Conservation (phyloP, 257 asterid species). For the Solanum virginianum region DNA sequence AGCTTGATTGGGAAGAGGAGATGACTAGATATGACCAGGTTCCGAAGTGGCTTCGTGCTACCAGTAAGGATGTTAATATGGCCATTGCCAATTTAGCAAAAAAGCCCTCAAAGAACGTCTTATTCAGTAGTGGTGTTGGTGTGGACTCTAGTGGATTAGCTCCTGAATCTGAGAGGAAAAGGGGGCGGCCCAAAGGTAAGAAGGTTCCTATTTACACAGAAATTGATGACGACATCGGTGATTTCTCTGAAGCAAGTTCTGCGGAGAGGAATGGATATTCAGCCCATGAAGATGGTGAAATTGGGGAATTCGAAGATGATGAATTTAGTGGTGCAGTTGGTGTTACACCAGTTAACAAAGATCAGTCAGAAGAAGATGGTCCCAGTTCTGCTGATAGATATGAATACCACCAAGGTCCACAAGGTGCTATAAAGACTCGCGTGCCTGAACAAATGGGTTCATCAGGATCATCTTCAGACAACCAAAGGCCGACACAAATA, state of each 20-base stretch:
- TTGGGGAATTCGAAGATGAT: conserved; percentile 79
- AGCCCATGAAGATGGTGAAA: conserved; percentile 64
- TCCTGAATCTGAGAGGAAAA: conserved; percentile 58
- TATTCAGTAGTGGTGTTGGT: conserved; percentile 45
- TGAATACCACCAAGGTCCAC: conserved; percentile 40
- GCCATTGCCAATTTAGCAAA: conserved; percentile 65
- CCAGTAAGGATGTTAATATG: conserved; percentile 65
- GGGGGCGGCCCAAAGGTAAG: conserved; percentile 87
- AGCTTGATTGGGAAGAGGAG: conserved; percentile 84
- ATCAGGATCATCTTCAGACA: conserved; percentile 82
- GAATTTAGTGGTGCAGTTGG: conserved; percentile 41
- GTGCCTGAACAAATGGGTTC: conserved; percentile 62
- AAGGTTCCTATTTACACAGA: conserved; percentile 77
- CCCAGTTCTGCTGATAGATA: conserved; percentile 49
- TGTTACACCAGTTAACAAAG: conserved; percentile 39
- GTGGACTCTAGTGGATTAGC: conserved; percentile 40
- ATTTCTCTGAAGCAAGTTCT: conserved; percentile 77
- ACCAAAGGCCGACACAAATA: conserved; percentile 38
- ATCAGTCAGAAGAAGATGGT: conserved; percentile 68
- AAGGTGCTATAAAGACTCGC: conserved; percentile 28
- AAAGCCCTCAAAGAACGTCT: conserved; percentile 50
- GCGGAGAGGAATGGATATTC: conserved; percentile 71
- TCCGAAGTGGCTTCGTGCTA: conserved; percentile 92
- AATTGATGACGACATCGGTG: conserved; percentile 79
- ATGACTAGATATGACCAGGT: conserved; percentile 85